Evolutionary conservation across 2,329 filamentous ascomycete genomes (phyloP).

Genomic region (Cordyceps fumosorosea): DNA sequence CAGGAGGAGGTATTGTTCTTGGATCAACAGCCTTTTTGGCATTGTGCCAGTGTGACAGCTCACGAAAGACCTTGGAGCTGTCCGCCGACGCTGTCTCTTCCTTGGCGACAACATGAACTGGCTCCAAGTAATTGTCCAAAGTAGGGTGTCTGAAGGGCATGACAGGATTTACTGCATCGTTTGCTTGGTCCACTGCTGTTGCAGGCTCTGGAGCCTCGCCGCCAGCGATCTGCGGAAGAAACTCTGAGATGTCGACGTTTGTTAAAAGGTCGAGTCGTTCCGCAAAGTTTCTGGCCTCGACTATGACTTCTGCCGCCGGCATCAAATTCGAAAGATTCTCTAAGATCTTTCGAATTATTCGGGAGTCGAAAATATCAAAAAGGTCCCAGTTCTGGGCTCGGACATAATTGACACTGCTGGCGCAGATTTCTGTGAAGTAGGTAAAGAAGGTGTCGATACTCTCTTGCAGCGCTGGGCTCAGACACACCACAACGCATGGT

Average conservation of each 20-base stretch:
- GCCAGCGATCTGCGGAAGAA: not conserved
- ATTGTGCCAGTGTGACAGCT: conserved; percentile 57
- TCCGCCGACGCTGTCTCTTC: conserved; percentile 17
- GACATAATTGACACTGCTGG: conserved; percentile 15
- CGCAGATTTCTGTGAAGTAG: conserved; percentile 19
- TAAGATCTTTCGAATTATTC: conserved; percentile 22
- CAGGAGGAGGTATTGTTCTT: conserved; percentile 23
- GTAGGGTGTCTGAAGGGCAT: conserved; percentile 42
- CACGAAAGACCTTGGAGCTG: conserved; percentile 34
- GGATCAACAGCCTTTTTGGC: conserved; percentile 43
- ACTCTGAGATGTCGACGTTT: conserved; percentile 2
- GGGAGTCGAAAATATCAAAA: conserved; percentile 28
- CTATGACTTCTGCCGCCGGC: not conserved
- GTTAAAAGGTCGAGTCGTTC: not conserved
- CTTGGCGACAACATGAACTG: conserved; percentile 30
- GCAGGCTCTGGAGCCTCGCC: not conserved
- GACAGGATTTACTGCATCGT: conserved; percentile 20
- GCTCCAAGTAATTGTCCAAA: conserved; percentile 38
- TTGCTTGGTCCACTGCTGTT: not conserved
- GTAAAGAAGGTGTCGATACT: conserved; percentile 10
- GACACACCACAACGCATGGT: conserved; percentile 10
- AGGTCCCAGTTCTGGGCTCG: conserved; percentile 20
- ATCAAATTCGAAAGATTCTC: conserved; percentile 3
- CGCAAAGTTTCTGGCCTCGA: not conserved
- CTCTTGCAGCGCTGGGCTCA: not conserved